phyloP scores from a whole-genome alignment of 2,329 filamentous ascomycete genomes.

The Calonectria hawksworthii region DNA sequence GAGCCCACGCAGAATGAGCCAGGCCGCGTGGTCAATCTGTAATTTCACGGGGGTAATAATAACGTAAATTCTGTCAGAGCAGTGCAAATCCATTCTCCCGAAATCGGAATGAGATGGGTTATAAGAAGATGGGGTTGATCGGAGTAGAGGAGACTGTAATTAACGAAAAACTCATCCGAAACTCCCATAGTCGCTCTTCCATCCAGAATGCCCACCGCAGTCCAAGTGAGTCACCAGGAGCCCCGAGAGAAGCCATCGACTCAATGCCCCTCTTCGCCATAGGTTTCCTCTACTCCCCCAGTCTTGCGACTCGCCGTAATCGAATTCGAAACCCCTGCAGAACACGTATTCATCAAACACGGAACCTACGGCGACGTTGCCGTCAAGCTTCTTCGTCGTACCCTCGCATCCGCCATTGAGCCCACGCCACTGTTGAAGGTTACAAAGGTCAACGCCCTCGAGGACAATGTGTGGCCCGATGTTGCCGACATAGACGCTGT shows the following conservation, averaged over 20 bases:
- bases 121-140: conserved; percentile 12
- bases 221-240: conserved; percentile 3
- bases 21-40: conserved; percentile 5
- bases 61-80: conserved; percentile 14
- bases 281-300: background rate
- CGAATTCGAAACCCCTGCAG: conserved; percentile 29
- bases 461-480: conserved; percentile 13
- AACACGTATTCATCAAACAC: conserved; percentile 20
- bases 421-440: conserved; percentile 11
- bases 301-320: conserved; percentile 28
- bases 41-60: conserved; percentile 18
- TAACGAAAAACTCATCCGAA: background rate
- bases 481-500: conserved; percentile 28
- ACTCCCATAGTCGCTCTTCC: background rate
- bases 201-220: conserved; percentile 11
- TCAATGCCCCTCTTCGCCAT: background rate
- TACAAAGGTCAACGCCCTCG: conserved; percentile 14
- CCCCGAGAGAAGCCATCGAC: background rate
- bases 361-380: conserved; percentile 34
- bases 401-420: background rate
- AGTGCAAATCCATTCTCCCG: conserved; percentile 1
- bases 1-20: conserved; percentile 6
- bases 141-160: background rate
- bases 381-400: conserved; percentile 21
- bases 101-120: conserved; percentile 6